A percentile compares a stretch with the other conserved stretches of the same genome.
Evolutionary conservation across 2,329 filamentous ascomycete genomes (phyloP).

Genomic region (Elsinoe australis): DNA sequence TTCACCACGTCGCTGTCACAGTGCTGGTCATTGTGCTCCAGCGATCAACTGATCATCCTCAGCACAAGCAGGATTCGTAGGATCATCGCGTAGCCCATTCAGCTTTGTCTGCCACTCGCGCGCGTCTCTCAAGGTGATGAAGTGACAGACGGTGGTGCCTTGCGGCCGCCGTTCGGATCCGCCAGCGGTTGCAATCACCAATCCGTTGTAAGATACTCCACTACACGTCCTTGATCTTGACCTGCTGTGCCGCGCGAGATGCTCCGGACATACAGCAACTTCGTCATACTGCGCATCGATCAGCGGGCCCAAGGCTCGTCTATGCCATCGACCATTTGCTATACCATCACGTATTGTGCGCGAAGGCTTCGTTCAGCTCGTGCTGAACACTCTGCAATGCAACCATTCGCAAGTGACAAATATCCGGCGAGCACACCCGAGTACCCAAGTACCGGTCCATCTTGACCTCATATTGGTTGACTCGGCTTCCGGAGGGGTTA

Average conservation of each 20-base stretch:
- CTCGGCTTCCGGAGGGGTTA: too few species aligned
- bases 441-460: not conserved
- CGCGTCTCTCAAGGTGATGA: conserved; percentile 11
- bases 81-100: too few species aligned
- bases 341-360: not conserved
- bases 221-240: conserved; percentile 8
- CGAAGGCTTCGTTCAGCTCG: not conserved
- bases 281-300: conserved; percentile 6
- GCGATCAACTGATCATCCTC: too few species aligned
- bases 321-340: not conserved
- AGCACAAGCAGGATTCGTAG: too few species aligned
- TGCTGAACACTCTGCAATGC: not conserved
- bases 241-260: not conserved
- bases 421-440: not conserved
- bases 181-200: conserved; percentile 10
- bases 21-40: too few species aligned
- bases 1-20: not conserved
- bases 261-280: not conserved
- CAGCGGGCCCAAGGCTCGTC: not conserved
- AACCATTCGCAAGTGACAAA: conserved; percentile 11
- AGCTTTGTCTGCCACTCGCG: too few species aligned
- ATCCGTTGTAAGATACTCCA: conserved; percentile 13
- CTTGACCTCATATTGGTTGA: conserved; percentile 1
- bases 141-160: conserved; percentile 2
- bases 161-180: not conserved